Conservation (phyloP, 2,329 filamentous ascomycete species). For the Drechmeria coniospora region DNA sequence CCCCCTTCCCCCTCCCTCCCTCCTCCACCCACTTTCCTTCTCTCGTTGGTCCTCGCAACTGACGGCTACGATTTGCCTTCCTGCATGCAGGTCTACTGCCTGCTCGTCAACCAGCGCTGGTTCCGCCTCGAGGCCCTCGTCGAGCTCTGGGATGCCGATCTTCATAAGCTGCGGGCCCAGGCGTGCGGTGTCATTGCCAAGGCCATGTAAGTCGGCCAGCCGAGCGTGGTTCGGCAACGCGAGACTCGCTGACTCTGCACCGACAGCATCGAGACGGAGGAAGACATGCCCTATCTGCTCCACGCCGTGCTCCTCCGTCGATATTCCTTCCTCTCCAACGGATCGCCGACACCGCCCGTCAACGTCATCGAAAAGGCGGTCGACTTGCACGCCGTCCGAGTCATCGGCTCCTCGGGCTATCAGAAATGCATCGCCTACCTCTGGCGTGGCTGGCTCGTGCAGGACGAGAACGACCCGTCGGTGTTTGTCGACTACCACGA, state of each 20-base stretch:
- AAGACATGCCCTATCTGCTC: conserved; percentile 63
- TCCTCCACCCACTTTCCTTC: too few species aligned
- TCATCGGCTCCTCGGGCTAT: conserved; percentile 88
- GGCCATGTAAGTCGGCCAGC: conserved; percentile 30
- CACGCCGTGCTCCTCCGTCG: conserved; percentile 72
- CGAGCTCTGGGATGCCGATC: conserved; percentile 85
- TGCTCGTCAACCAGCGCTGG: conserved; percentile 57
- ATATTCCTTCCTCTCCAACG: conserved; percentile 67
- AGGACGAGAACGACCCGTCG: conserved; percentile 82
- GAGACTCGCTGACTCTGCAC: not conserved
- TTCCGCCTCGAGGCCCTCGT: conserved; percentile 64
- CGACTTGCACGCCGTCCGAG: conserved; percentile 72
- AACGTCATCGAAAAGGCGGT: conserved; percentile 92
- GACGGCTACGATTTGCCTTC: too few species aligned
- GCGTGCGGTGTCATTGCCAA: conserved; percentile 92
- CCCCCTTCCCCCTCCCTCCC: not conserved
- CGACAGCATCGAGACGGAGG: conserved; percentile 68
- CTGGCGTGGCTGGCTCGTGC: conserved; percentile 93
- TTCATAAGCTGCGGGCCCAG: conserved; percentile 62
- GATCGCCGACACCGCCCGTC: conserved; percentile 54
- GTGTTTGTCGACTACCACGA: conserved; percentile 78
- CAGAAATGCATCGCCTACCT: conserved; percentile 89
- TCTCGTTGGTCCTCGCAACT: too few species aligned
- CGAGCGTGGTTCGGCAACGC: not conserved
- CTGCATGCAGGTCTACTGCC: conserved; percentile 43